Base-by-base conservation (phyloP, 768 basidiomycete genomes). In the Lactarius quietus region DNA sequence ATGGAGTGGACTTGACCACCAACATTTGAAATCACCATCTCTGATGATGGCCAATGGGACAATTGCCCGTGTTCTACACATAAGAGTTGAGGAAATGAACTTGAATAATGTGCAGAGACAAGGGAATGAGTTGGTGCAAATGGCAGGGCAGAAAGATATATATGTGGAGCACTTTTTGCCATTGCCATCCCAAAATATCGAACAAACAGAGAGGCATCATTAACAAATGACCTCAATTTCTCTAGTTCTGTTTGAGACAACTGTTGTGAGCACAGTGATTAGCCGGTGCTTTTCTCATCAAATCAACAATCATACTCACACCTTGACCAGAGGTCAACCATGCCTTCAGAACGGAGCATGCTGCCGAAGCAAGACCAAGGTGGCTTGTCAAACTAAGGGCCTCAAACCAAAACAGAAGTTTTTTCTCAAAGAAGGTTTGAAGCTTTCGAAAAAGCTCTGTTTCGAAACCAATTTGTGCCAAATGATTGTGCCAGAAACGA, bases 401-500 rank as follows among this genome's bases (percentile, higher is more conserved):
- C 48, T 51, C 48, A 0, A 51, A 51, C 48, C 48, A 51, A 26
- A 51, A 51, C 14, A 51, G 35, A 26, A 59, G 18, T 59, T 59
- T 59, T 6, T n/a, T 23, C 31, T 15, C n/a, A 6, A 61, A 33
- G 18, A 61, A 45, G 3, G 17, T n/a, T 35, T 8, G 59, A 35
- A 48, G 31, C 35, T 35, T 33, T 17, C 12, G 6, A 33, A 35
- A 61, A 6, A 61, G 20, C 15, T 61, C 26, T 1, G 10, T 15
- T 29, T 61, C 33, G 9, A 61, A 61, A 8, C 15, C 12, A 35
- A 17, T 18, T 1, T 43, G 43, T 15, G 23, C 15, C 26, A 61
- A 23, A 38, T 61, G 59, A 2, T 52, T 18, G 8, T 33, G n/a
- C 59, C 59, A 61, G 59, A 35, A 61, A 26, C 28, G 17, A 43